Conservation (phyloP, 2,329 filamentous ascomycete species). For the Hypoxylon sp. region DNA sequence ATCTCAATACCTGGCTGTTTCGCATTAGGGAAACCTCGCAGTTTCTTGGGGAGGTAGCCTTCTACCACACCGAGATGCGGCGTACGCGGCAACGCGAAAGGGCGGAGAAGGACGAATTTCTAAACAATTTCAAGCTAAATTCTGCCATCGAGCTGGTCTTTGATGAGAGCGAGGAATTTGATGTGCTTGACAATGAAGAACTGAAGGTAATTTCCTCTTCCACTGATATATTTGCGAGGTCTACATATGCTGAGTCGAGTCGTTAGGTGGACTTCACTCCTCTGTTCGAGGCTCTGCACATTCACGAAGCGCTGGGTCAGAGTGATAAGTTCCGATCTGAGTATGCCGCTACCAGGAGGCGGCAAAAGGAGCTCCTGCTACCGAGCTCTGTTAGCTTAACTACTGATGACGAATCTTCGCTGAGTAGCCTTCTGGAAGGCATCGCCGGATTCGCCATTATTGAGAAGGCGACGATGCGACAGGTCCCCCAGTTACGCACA, state of each 20-base stretch:
- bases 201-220: slow-evolving; percentile 66
- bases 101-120: slow-evolving; percentile 79
- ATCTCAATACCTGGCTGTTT: slow-evolving; percentile 97
- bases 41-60: slow-evolving; percentile 94
- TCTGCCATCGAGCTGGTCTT: slow-evolving; percentile 96
- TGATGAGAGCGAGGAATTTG: slow-evolving; percentile 95
- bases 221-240: not conserved
- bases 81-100: slow-evolving; percentile 87
- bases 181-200: slow-evolving; percentile 95
- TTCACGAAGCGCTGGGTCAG: slow-evolving; percentile 93
- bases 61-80: slow-evolving; percentile 94
- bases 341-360: slow-evolving; percentile 90
- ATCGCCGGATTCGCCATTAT: slow-evolving; percentile 98
- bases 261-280: slow-evolving; percentile 88
- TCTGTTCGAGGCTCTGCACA: slow-evolving; percentile 94
- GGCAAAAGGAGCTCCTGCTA: slow-evolving; percentile 91
- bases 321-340: slow-evolving; percentile 91
- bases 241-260: slow-evolving; percentile 19
- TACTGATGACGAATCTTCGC: slow-evolving; percentile 84
- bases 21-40: slow-evolving; percentile 96
- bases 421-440: slow-evolving; percentile 93
- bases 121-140: slow-evolving; percentile 90
- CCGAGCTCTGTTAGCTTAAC: slow-evolving; percentile 82
- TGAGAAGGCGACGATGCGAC: slow-evolving; percentile 92
- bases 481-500: slow-evolving; percentile 85